Conservation (phyloP, 2,329 filamentous ascomycete genomes). For the Furcasterigmium sp. region DNA sequence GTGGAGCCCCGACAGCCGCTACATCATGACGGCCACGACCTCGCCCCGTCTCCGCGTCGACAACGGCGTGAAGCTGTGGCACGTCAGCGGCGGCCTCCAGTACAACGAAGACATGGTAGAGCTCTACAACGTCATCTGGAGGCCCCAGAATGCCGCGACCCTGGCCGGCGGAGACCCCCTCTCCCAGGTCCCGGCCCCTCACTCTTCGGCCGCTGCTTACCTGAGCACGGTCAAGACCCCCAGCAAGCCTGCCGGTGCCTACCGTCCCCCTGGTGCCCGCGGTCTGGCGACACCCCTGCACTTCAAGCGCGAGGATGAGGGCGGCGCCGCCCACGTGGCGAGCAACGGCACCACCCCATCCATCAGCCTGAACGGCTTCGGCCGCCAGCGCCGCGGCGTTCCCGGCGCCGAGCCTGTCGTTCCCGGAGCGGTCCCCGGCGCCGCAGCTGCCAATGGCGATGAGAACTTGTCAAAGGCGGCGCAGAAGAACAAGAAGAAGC, state of each 20-base stretch:
- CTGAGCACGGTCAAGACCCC: conserved; percentile 86
- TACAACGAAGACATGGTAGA: conserved; percentile 95
- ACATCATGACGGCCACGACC: conserved; percentile 95
- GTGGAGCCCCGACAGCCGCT: conserved; percentile 94
- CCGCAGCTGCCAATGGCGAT: conserved; percentile 60
- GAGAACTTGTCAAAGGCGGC: conserved; percentile 78
- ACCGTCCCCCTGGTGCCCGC: conserved; percentile 88
- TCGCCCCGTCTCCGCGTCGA: conserved; percentile 93
- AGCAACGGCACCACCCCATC: conserved; percentile 73
- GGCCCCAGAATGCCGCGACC: conserved; percentile 62
- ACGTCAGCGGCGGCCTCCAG: conserved; percentile 82
- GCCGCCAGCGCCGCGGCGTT: conserved; percentile 68
- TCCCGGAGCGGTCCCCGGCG: conserved; percentile 64
- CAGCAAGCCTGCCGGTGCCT: conserved; percentile 94
- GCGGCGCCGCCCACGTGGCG: conserved; percentile 77
- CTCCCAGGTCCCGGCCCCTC: conserved; percentile 67
- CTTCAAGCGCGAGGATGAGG: conserved; percentile 97
- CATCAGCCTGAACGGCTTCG: conserved; percentile 76
- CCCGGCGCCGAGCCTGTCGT: conserved; percentile 76
- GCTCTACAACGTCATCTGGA: conserved; percentile 86
- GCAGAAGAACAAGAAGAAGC: conserved; percentile 98
- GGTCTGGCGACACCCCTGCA: conserved; percentile 84
- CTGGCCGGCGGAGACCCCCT: conserved; percentile 66
- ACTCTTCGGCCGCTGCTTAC: conserved; percentile 77
- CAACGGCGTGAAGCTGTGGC: conserved; percentile 94